Base-by-base conservation (phyloP, 2,329 filamentous ascomycete genomes). In the Microdochium bolleyi region DNA sequence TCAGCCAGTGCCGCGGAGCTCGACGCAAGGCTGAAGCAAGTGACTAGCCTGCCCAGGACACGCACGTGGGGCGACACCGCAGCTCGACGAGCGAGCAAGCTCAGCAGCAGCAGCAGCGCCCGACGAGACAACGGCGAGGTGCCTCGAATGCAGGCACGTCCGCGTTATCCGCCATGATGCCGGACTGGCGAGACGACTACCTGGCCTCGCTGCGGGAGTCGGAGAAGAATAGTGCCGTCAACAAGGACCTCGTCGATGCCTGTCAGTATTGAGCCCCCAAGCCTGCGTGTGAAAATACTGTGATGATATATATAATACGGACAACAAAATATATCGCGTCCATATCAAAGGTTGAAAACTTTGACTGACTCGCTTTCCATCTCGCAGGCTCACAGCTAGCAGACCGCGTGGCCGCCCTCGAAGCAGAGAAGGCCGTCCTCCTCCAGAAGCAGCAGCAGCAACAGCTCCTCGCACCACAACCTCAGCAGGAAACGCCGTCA, bases 141-240 rank as follows among this genome's bases (percentile, higher is more conserved):
- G n/a, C n/a, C n/a, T n/a, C n/a, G n/a, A n/a, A n/a, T n/a, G n/a
- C n/a, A n/a, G n/a, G n/a, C n/a, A n/a, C n/a, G n/a, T n/a, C n/a
- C n/a, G n/a, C n/a, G n/a, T n/a, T n/a, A n/a, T n/a, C n/a, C 19
- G 41, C 41, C 5, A 46, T 22, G 21, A 80, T 80, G 77, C 77
- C 82, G 57, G 82, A 80, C 73, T 95, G 92, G 88, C 81, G 85
- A 63, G 84, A 88, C 59, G 88, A 95, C 63, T 96, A 95, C 68
- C 76, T 89, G 56, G 76, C 82, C 56, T 86, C 87, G 58, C 77
- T 97, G 58, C 79, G 83, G 60, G 84, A 87, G 62, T 88, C 89
- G 62, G 79, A 83, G 63, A 79, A 83, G 57, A 87, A 90, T 54
- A 77, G 73, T 58, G 75, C 77, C 4, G 73, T 83, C 55, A 81